A percentile compares a stretch with the other conserved stretches of the same genome.
phyloP scores from a whole-genome alignment of 2,329 filamentous ascomycete genomes.

The Alternaria panax region DNA sequence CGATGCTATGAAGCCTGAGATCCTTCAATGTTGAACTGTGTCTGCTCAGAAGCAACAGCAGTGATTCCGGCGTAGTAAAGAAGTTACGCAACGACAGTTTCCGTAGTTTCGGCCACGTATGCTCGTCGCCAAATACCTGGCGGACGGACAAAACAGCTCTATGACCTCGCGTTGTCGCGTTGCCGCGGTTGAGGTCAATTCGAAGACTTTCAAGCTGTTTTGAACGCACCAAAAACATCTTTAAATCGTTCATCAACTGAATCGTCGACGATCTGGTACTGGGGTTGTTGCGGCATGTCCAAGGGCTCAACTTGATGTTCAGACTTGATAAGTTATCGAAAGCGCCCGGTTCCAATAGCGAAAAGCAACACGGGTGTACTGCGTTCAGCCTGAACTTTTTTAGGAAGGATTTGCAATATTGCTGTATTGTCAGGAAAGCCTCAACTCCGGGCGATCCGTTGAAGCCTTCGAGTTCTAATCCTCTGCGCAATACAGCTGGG shows the following conservation, averaged over 20 bases:
- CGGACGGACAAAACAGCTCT: not conserved
- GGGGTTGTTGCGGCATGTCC: too few species aligned
- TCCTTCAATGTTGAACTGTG: slow-evolving; percentile 18
- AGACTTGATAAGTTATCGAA: slow-evolving; percentile 5
- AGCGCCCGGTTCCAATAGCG: not conserved
- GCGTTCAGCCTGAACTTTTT: not conserved
- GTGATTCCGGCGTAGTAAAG: not conserved
- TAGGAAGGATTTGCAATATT: not conserved
- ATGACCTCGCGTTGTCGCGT: too few species aligned
- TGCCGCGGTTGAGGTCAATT: not conserved
- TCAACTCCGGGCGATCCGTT: not conserved
- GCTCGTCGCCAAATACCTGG: not conserved
- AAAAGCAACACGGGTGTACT: not conserved
- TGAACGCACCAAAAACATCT: not conserved
- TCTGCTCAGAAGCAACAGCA: slow-evolving; percentile 11
- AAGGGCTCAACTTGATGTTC: not conserved
- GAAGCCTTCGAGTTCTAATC: not conserved
- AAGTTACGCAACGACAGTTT: slow-evolving; percentile 18
- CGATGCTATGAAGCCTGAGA: slow-evolving; percentile 14
- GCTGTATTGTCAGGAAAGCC: not conserved
- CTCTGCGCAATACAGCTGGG: slow-evolving; percentile 1
- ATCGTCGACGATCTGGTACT: too few species aligned
- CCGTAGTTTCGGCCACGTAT: slow-evolving; percentile 12
- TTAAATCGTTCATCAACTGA: not conserved
- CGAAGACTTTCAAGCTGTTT: not conserved